phyloP scores from a whole-genome alignment of 371 early-diverging fungal species.

The Mucor sp. region DNA sequence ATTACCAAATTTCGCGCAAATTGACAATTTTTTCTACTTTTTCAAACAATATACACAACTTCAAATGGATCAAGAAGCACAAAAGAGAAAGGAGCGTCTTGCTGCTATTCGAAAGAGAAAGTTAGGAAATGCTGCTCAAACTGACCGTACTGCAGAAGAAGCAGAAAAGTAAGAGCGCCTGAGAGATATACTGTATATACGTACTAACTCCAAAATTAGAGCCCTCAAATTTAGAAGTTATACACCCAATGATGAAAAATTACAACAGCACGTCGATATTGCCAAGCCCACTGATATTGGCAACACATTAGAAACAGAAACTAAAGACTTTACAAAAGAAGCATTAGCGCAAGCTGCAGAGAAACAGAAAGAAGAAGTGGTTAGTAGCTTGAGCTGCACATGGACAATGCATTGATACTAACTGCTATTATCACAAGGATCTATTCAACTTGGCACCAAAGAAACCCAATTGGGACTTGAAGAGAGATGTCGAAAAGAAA shows the following conservation, averaged over 20 bases:
- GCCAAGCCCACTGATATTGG: slow-evolving; percentile 50
- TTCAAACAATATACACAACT: background rate
- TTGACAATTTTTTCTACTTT: background rate
- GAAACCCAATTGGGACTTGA: slow-evolving; percentile 90
- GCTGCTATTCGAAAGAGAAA: slow-evolving; percentile 65
- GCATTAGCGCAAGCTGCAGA: slow-evolving; percentile 62
- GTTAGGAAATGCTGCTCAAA: slow-evolving; percentile 23
- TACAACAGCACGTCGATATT: slow-evolving; percentile 52
- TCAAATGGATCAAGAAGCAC: slow-evolving; percentile 68
- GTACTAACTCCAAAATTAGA: slow-evolving; percentile 2
- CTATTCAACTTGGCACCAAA: slow-evolving; percentile 80
- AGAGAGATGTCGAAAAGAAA: slow-evolving; percentile 81
- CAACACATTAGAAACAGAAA: slow-evolving; percentile 60
- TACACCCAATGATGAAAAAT: slow-evolving; percentile 53
- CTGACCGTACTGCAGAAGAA: slow-evolving; percentile 17
- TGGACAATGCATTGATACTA: background rate
- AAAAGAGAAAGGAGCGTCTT: slow-evolving; percentile 72
- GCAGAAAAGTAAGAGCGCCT: slow-evolving; percentile 20
- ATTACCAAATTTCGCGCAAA: background rate
- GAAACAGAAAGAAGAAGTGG: slow-evolving; percentile 71
- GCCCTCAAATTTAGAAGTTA: slow-evolving; percentile 63
- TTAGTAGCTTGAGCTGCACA: slow-evolving; percentile 29
- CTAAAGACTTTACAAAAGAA: slow-evolving; percentile 59
- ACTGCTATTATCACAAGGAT: slow-evolving; percentile 49
- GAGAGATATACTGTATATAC: background rate